Percentiles rank a stretch among this genome's conserved stretches.
phyloP scores from a whole-genome alignment of 345 rosid species.

The Rubroshorea leprosula region DNA sequence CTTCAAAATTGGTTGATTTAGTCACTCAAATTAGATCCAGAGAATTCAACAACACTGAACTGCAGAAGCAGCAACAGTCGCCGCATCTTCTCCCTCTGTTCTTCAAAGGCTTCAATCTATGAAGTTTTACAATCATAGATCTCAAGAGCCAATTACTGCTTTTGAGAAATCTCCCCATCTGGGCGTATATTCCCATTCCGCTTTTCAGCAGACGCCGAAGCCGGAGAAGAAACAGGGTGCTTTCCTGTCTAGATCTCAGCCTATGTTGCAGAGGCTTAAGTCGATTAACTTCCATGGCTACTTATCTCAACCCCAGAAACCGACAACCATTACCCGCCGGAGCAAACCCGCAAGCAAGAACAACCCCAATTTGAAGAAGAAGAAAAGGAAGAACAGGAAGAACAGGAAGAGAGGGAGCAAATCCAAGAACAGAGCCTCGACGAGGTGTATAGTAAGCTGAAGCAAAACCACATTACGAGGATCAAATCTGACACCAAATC shows the following conservation, averaged over 20 bases:
- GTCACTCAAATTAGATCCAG: too few relatives aligned
- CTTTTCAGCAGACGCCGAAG: constrained; percentile 14
- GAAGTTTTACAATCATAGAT: constrained; percentile 37
- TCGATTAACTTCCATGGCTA: constrained; percentile 54
- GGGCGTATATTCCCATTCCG: constrained; percentile 33
- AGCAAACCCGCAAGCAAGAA: constrained; percentile 7
- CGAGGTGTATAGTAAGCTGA: constrained; percentile 46
- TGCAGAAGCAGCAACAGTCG: constrained; percentile 5
- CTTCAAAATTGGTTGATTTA: too few relatives aligned
- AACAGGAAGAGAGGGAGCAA: constrained; percentile 19
- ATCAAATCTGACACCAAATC: constrained; percentile 63
- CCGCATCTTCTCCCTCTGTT: constrained; percentile 52
- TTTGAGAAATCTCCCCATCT: constrained; percentile 22
- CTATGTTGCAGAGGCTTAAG: constrained; percentile 55
- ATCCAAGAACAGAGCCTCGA: constrained; percentile 38
- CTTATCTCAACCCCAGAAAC: constrained; percentile 35
- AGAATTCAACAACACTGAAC: not conserved
- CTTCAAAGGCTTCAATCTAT: constrained; percentile 67
- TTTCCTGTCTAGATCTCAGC: constrained; percentile 50
- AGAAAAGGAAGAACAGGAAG: too few relatives aligned
- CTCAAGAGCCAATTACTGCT: constrained; percentile 32
- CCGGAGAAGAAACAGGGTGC: constrained; percentile 24
- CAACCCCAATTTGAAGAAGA: constrained; percentile 3
- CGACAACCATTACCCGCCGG: constrained; percentile 12
- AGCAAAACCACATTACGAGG: constrained; percentile 33